These are phyloP conservation scores for Fraxinus nigra DNA, from an alignment of 305 asterid genomes.

Conservation along the genomic window DNA sequence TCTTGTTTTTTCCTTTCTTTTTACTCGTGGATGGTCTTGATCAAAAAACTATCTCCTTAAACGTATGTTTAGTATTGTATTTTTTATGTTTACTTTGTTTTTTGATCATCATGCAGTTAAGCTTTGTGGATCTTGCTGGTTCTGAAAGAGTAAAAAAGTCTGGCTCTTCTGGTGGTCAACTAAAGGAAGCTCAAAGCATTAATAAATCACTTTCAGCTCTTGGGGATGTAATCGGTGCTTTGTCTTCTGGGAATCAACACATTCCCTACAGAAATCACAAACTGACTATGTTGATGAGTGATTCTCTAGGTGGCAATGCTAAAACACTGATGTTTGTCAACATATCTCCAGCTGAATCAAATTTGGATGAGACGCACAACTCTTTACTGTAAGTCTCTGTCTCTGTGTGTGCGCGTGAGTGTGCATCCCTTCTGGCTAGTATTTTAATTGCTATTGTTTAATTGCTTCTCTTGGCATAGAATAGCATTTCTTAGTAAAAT, in stretches of 20 bases:
- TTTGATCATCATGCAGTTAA: slow-evolving; percentile 52
- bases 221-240: slow-evolving; percentile 91
- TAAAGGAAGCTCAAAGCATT: slow-evolving; percentile 96
- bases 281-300: slow-evolving; percentile 95
- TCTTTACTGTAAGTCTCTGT: slow-evolving; percentile 60
- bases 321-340: slow-evolving; percentile 94
- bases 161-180: slow-evolving; percentile 77
- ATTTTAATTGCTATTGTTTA: too few relatives aligned
- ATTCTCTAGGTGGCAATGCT: slow-evolving; percentile 95
- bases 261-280: slow-evolving; percentile 96
- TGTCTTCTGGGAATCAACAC: slow-evolving; percentile 77
- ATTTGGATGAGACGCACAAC: slow-evolving; percentile 90
- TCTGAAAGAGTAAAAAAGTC: slow-evolving; percentile 94
- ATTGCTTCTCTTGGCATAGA: background rate
- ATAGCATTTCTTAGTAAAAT: background rate
- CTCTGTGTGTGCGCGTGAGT: too few relatives aligned
- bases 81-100: slow-evolving; percentile 7
- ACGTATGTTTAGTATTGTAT: background rate
- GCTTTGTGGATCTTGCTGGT: slow-evolving; percentile 98
- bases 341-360: slow-evolving; percentile 88
- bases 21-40: background rate
- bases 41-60: background rate
- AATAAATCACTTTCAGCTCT: slow-evolving; percentile 96
- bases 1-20: background rate
- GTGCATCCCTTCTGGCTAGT: too few relatives aligned